A percentile compares a stretch with the other conserved stretches of the same genome.
These are phyloP conservation scores for Xylaria sp. DNA, from an alignment of 495 filamentous ascomycete species.

Conservation along the genomic window DNA sequence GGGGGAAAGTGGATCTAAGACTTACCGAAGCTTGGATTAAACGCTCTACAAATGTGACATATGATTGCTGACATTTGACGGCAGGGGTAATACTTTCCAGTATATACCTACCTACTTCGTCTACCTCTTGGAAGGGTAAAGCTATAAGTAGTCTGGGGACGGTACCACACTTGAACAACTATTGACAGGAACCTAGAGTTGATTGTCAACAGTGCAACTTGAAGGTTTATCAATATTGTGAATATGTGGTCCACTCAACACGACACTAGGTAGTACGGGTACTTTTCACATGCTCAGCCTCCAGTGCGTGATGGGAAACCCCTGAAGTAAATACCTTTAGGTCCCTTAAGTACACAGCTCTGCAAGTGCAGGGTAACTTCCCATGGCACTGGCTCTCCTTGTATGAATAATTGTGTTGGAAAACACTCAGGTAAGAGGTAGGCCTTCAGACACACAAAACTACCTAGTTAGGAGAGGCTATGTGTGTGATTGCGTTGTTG, in stretches of 20 bases:
- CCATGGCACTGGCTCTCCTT: background rate
- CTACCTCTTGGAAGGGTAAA: background rate
- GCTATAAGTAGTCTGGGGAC: background rate
- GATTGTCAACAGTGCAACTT: background rate
- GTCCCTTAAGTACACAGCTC: too few relatives aligned
- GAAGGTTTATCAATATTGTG: background rate
- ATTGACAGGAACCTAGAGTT: background rate
- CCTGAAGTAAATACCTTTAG: background rate
- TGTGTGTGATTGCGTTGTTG: background rate
- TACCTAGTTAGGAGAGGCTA: background rate
- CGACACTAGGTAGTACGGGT: background rate
- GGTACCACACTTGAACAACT: background rate
- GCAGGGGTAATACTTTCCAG: background rate
- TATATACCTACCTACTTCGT: too few relatives aligned
- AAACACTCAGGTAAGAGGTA: background rate
- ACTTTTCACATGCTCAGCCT: conserved; percentile 15
- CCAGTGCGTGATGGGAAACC: background rate
- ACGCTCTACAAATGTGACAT: background rate
- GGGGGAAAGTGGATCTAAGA: background rate
- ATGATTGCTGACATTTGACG: background rate
- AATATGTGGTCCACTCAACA: background rate
- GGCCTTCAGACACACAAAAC: background rate
- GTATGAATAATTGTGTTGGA: background rate
- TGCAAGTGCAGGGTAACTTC: background rate
- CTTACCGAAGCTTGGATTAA: background rate